A percentile compares a stretch with the other conserved stretches of the same genome.
phyloP scores from a whole-genome alignment of 2,329 filamentous ascomycete species.

The Fusarium sp. region DNA sequence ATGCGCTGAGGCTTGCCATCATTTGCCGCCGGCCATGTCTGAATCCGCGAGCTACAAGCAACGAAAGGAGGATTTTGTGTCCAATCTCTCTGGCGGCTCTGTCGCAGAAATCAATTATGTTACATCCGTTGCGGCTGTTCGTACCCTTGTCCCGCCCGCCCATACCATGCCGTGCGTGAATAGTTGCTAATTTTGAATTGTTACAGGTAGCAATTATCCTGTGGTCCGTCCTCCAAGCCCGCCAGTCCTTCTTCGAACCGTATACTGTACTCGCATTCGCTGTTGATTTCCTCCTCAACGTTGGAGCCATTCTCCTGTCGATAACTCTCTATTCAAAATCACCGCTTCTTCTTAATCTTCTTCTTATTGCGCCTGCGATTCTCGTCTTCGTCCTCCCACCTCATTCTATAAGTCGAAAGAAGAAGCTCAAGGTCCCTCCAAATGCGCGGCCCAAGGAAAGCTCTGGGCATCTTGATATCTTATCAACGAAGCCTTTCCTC shows the following conservation, averaged over 20 bases:
- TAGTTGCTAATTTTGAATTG: slow-evolving; percentile 28
- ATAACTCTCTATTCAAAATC: slow-evolving; percentile 84
- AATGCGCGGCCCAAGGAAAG: slow-evolving; percentile 53
- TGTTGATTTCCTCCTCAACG: slow-evolving; percentile 90
- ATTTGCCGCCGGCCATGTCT: slow-evolving; percentile 49
- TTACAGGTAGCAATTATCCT: slow-evolving; percentile 81
- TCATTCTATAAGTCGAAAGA: slow-evolving; percentile 51
- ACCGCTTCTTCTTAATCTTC: slow-evolving; percentile 77
- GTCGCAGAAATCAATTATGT: slow-evolving; percentile 89
- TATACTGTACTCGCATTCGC: slow-evolving; percentile 75
- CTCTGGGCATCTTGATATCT: slow-evolving; percentile 50
- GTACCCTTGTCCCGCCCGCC: slow-evolving; percentile 12
- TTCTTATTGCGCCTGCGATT: slow-evolving; percentile 78
- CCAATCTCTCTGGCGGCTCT: slow-evolving; percentile 84
- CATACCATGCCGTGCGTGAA: neutral
- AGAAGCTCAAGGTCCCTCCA: slow-evolving; percentile 62
- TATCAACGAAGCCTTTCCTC: slow-evolving; percentile 91
- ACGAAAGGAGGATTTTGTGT: slow-evolving; percentile 95
- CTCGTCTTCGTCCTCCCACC: slow-evolving; percentile 68
- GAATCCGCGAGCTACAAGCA: slow-evolving; percentile 78
- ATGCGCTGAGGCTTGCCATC: slow-evolving; percentile 23
- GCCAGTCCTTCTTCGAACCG: slow-evolving; percentile 84
- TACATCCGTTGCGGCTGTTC: slow-evolving; percentile 85
- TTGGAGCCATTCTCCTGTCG: slow-evolving; percentile 83
- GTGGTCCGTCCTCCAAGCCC: slow-evolving; percentile 89